phyloP scores from a whole-genome alignment of 192 early-diverging fungal species.

The Geranomyces michiganensis region DNA sequence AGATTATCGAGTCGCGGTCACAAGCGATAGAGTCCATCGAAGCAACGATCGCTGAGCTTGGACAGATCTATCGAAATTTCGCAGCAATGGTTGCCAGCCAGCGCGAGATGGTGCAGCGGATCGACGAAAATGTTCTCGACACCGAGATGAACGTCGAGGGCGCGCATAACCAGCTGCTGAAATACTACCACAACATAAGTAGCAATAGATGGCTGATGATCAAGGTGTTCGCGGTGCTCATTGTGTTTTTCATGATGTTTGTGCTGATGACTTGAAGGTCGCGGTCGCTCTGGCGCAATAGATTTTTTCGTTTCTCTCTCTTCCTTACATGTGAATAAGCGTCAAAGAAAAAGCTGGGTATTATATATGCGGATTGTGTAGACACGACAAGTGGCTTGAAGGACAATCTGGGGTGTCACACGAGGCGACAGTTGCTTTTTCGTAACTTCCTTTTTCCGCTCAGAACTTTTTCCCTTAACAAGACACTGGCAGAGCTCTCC shows the following conservation, averaged over 20 bases:
- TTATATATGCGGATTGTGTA: too few species aligned
- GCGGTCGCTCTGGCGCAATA: too few species aligned
- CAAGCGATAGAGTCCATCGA: slow-evolving; percentile 96
- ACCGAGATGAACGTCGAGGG: slow-evolving; percentile 88
- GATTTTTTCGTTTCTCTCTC: too few species aligned
- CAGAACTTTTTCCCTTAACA: too few species aligned
- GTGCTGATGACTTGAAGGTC: slow-evolving; percentile 44
- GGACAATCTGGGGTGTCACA: too few species aligned
- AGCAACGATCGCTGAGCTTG: slow-evolving; percentile 94
- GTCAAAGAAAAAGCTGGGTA: too few species aligned
- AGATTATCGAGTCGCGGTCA: slow-evolving; percentile 86
- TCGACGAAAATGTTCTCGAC: slow-evolving; percentile 93
- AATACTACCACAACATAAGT: slow-evolving; percentile 89
- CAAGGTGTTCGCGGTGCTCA: slow-evolving; percentile 88
- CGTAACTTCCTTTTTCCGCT: too few species aligned
- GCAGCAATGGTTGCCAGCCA: slow-evolving; percentile 85
- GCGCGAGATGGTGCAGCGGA: slow-evolving; percentile 84
- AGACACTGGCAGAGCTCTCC: too few species aligned
- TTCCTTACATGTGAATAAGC: too few species aligned
- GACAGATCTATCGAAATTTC: slow-evolving; percentile 85
- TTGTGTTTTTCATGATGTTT: slow-evolving; percentile 86
- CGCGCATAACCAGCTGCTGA: slow-evolving; percentile 86
- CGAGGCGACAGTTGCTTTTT: too few species aligned
- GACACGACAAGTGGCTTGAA: too few species aligned
- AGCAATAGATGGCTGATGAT: slow-evolving; percentile 96